These are phyloP conservation scores for Coemansia sp. DNA, from an alignment of 192 early-diverging fungal genomes.

Conservation along the genomic window DNA sequence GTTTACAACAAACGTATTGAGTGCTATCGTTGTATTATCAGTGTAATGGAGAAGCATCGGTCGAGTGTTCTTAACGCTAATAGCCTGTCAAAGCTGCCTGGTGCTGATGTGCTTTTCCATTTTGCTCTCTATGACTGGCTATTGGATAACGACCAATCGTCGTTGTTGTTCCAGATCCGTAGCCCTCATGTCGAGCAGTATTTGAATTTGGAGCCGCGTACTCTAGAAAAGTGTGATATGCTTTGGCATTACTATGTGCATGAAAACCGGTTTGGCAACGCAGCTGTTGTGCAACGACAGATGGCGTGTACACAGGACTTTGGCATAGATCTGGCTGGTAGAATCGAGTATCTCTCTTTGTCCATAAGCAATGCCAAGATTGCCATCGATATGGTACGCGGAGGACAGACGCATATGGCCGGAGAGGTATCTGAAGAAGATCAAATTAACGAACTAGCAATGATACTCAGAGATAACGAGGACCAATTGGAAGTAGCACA, in stretches of 20 bases:
- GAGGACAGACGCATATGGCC: not conserved
- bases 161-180: slow-evolving; percentile 56
- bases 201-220: slow-evolving; percentile 55
- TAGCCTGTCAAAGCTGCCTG: slow-evolving; percentile 39
- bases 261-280: slow-evolving; percentile 56
- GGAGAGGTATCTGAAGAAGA: slow-evolving; percentile 25
- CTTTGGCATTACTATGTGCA: slow-evolving; percentile 71
- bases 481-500: slow-evolving; percentile 63
- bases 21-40: slow-evolving; percentile 51
- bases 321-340: slow-evolving; percentile 33
- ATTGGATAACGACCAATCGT: slow-evolving; percentile 45
- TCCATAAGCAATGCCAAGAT: slow-evolving; percentile 68
- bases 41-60: slow-evolving; percentile 30
- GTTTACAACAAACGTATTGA: slow-evolving; percentile 42
- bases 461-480: slow-evolving; percentile 56
- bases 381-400: slow-evolving; percentile 43
- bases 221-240: slow-evolving; percentile 57
- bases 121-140: slow-evolving; percentile 68
- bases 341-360: slow-evolving; percentile 65
- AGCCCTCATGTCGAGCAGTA: slow-evolving; percentile 53
- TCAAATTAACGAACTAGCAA: slow-evolving; percentile 45
- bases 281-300: slow-evolving; percentile 58
- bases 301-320: slow-evolving; percentile 45
- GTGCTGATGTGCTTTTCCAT: slow-evolving; percentile 65
- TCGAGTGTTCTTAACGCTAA: slow-evolving; percentile 5